Conservation (phyloP, 345 rosid species). For the Linum usitatissimum region DNA sequence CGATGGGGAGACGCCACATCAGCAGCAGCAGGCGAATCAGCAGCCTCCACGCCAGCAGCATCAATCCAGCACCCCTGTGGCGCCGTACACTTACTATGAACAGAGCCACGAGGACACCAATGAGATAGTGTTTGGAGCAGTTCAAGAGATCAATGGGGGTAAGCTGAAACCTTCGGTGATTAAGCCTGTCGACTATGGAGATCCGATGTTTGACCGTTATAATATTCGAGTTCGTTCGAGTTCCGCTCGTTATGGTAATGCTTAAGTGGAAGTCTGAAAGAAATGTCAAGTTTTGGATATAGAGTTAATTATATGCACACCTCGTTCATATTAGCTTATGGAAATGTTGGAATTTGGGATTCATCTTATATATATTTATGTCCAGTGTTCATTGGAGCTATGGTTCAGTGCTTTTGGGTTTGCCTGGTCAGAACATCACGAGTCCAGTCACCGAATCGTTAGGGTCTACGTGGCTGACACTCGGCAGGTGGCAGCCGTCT, state of each 20-base stretch:
- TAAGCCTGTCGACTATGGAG: conserved; percentile 53
- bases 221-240: conserved; percentile 36
- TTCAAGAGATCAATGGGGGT: conserved; percentile 49
- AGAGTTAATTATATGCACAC: neutral
- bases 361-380: conserved; percentile 2
- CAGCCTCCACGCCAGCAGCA: conserved; percentile 48
- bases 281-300: conserved; percentile 8
- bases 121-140: conserved; percentile 82
- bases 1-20: conserved; percentile 45
- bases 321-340: neutral
- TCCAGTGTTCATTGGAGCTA: conserved; percentile 6
- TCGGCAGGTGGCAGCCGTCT: no score
- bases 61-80: conserved; percentile 42
- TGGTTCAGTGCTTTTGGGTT: neutral
- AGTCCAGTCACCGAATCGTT: no score
- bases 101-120: conserved; percentile 62
- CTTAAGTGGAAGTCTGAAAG: conserved; percentile 2
- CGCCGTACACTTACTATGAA: conserved; percentile 57
- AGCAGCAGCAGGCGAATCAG: conserved; percentile 34
- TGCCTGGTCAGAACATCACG: no score
- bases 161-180: conserved; percentile 31
- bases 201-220: conserved; percentile 33
- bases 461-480: no score
- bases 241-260: conserved; percentile 26
- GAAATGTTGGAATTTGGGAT: conserved; percentile 2